phyloP scores from a whole-genome alignment of 2,329 filamentous ascomycete genomes.

The Alternaria solani region DNA sequence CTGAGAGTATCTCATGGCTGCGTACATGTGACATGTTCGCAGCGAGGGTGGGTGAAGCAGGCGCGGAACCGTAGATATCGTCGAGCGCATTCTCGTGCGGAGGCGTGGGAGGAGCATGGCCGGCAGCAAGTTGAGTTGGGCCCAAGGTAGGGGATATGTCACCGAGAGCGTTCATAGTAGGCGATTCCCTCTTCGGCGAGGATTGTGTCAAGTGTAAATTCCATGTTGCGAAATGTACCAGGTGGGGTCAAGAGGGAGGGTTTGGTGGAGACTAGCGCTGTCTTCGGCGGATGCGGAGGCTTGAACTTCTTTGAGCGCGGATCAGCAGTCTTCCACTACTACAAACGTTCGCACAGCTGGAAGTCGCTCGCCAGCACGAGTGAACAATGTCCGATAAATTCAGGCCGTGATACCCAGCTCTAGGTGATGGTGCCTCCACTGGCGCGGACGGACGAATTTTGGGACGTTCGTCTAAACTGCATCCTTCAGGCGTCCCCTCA shows the following conservation, averaged over 20 bases:
- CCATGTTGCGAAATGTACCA: conserved; percentile 15
- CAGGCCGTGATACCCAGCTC: neutral
- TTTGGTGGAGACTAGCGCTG: conserved; percentile 23
- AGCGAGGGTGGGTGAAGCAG: conserved; percentile 46
- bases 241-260: conserved; percentile 20
- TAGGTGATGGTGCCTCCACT: neutral
- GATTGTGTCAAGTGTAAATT: neutral
- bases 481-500: neutral
- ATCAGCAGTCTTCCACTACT: neutral
- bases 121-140: conserved; percentile 39
- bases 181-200: neutral
- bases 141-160: conserved; percentile 38
- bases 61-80: conserved; percentile 58
- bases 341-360: neutral
- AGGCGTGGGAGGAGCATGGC: conserved; percentile 43
- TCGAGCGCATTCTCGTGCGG: conserved; percentile 50
- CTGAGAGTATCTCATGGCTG: conserved; percentile 63
- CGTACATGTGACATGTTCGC: conserved; percentile 7
- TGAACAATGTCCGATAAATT: neutral
- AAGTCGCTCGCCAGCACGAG: neutral
- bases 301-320: conserved; percentile 21
- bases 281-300: conserved; percentile 27
- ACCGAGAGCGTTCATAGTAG: conserved; percentile 27
- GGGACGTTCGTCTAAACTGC: neutral
- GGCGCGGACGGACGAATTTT: neutral